phyloP scores from a whole-genome alignment of 106 monocot species.

The Dendrobium catenatum region DNA sequence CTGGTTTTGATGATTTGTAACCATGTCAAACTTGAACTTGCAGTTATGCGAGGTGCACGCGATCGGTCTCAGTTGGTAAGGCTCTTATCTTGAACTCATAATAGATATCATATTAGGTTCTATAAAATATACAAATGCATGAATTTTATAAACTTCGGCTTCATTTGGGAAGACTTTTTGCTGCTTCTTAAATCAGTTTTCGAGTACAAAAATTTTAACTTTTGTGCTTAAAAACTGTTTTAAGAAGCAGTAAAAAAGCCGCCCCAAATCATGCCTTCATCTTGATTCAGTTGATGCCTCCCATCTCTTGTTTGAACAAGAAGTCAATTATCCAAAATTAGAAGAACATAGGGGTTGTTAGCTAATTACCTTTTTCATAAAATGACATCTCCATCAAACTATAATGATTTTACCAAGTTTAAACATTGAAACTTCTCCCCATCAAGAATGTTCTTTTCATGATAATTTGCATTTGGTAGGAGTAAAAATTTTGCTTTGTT shows the following conservation, averaged over 20 bases:
- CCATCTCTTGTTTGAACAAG: no score
- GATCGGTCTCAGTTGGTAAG: constrained; percentile 78
- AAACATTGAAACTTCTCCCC: not conserved
- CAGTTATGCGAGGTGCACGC: constrained; percentile 86
- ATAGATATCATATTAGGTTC: not conserved
- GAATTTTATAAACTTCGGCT: not conserved
- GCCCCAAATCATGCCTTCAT: no score
- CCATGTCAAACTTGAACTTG: not conserved
- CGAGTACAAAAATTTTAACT: no score
- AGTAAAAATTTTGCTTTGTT: not conserved
- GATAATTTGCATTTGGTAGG: no score
- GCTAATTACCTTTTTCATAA: not conserved
- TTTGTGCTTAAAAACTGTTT: no score
- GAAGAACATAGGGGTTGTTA: no score
- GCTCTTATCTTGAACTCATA: not conserved
- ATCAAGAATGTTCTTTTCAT: not conserved
- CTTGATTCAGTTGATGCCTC: no score
- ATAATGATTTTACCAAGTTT: not conserved
- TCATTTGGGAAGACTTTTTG: no score
- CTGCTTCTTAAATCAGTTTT: no score
- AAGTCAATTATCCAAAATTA: no score
- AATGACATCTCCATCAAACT: no score
- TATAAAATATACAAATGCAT: not conserved
- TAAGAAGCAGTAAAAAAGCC: no score
- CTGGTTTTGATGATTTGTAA: not conserved